These are phyloP conservation scores for Meripilus lineatus DNA, from an alignment of 1,284 basidiomycete genomes.

Conservation along the genomic window DNA sequence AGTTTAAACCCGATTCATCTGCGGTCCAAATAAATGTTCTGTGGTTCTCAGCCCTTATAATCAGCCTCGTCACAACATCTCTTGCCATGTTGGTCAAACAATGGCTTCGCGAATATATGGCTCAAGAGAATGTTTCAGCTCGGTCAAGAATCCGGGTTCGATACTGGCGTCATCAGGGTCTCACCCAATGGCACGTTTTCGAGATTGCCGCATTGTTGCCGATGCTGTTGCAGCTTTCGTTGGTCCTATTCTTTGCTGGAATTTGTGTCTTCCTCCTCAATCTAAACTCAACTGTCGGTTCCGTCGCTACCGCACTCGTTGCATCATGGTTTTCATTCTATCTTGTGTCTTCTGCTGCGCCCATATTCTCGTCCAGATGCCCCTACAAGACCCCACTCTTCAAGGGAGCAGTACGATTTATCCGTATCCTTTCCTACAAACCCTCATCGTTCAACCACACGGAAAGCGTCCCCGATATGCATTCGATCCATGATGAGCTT, in stretches of 20 bases:
- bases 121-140: slow-evolving; percentile 5
- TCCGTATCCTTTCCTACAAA: not conserved
- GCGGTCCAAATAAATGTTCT: slow-evolving; percentile 10
- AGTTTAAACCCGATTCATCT: not conserved
- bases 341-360: slow-evolving; percentile 2
- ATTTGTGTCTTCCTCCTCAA: slow-evolving; percentile 10
- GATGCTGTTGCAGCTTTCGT: slow-evolving; percentile 23
- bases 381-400: slow-evolving; percentile 10
- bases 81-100: no score
- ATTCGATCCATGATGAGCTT: not conserved
- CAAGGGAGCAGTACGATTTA: not conserved
- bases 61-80: slow-evolving; percentile 13
- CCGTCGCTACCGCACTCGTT: slow-evolving; percentile 7
- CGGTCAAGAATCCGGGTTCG: slow-evolving; percentile 9
- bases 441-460: no score
- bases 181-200: slow-evolving; percentile 24
- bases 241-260: slow-evolving; percentile 27
- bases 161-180: slow-evolving; percentile 23
- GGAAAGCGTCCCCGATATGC: not conserved
- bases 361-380: slow-evolving; percentile 10
- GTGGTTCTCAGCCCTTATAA: slow-evolving; percentile 13
- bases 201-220: slow-evolving; percentile 24
- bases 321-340: slow-evolving; percentile 5
- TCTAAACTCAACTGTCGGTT: slow-evolving; percentile 7
- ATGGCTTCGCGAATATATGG: slow-evolving; percentile 12